These are phyloP conservation scores for Rhizophora mangle DNA, from an alignment of 345 rosid species.

Conservation along the genomic window DNA sequence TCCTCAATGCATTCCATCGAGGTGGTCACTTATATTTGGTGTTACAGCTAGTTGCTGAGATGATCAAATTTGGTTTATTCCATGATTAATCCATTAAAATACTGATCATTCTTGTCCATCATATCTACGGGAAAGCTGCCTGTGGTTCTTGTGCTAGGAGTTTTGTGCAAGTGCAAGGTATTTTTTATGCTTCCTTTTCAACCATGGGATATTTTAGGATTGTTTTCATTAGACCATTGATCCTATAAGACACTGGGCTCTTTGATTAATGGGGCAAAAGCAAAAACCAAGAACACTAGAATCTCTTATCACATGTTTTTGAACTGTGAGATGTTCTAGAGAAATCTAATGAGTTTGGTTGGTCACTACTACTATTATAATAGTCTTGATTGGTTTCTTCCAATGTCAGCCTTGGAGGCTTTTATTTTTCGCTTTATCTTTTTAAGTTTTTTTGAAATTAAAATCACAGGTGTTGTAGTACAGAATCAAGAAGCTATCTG, in stretches of 20 bases:
- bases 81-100: conserved; percentile 25
- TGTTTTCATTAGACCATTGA: neutral
- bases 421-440: no score
- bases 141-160: neutral
- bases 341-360: no score
- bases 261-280: neutral
- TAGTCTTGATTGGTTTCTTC: no score
- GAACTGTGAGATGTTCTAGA: neutral
- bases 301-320: neutral
- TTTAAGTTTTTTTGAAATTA: no score
- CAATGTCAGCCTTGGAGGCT: no score
- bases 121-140: neutral
- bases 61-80: conserved; percentile 49
- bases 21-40: conserved; percentile 30
- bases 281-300: neutral
- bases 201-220: neutral
- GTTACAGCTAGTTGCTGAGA: conserved; percentile 41
- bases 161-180: conserved; percentile 6
- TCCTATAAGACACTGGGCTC: neutral
- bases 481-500: no score
- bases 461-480: no score
- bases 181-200: neutral
- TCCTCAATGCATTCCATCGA: conserved; percentile 41
- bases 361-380: no score
- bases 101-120: neutral